A percentile compares a stretch with the other conserved stretches of the same genome.
phyloP scores from a whole-genome alignment of 768 basidiomycete genomes.

The Trametes maxima region DNA sequence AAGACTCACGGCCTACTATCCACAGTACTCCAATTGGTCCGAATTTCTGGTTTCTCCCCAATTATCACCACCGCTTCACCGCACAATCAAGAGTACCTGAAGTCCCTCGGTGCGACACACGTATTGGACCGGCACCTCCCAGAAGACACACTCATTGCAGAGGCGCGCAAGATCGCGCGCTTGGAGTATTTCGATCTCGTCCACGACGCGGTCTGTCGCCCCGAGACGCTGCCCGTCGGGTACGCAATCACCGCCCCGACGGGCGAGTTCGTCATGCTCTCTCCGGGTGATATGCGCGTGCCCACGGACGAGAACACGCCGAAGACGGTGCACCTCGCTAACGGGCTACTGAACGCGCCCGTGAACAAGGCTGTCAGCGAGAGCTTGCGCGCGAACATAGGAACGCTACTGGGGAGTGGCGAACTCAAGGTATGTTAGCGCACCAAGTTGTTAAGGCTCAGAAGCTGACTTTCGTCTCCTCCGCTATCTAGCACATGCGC shows the following conservation, averaged over 20 bases:
- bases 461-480: neutral
- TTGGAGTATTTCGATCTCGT: slow-evolving; percentile 20
- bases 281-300: slow-evolving; percentile 1
- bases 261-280: slow-evolving; percentile 23
- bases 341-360: slow-evolving; percentile 5
- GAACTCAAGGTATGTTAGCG: slow-evolving; percentile 18
- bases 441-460: neutral
- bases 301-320: neutral
- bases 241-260: slow-evolving; percentile 22
- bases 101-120: slow-evolving; percentile 35
- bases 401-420: slow-evolving; percentile 17
- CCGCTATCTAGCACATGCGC: slow-evolving; percentile 41
- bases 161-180: slow-evolving; percentile 17
- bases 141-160: neutral
- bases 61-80: slow-evolving; percentile 35
- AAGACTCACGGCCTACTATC: neutral
- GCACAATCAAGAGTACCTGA: slow-evolving; percentile 27
- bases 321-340: slow-evolving; percentile 6
- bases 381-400: slow-evolving; percentile 12
- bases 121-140: slow-evolving; percentile 30
- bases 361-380: slow-evolving; percentile 1
- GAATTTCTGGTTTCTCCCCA: slow-evolving; percentile 33
- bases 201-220: slow-evolving; percentile 23
- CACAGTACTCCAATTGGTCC: slow-evolving; percentile 32
- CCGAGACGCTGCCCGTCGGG: slow-evolving; percentile 21